These are phyloP conservation scores for Pogostemon cablin DNA, from an alignment of 257 asterid species.

Conservation along the genomic window DNA sequence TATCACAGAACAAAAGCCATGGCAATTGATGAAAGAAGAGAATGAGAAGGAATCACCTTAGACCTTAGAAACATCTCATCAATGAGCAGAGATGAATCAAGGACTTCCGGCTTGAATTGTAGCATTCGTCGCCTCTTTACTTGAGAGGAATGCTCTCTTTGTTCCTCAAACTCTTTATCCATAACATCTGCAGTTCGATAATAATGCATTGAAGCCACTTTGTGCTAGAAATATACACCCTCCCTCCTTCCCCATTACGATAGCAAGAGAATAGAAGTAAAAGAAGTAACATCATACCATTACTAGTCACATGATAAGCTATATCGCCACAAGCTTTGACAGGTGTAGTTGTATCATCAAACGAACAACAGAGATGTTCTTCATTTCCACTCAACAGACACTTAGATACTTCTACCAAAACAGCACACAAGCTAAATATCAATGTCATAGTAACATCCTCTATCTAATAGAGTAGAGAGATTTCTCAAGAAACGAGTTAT, in stretches of 20 bases:
- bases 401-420: slow-evolving; percentile 52
- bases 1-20: background rate
- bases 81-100: slow-evolving; percentile 48
- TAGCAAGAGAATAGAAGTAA: slow-evolving; percentile 10
- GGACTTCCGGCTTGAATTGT: slow-evolving; percentile 68
- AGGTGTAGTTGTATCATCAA: slow-evolving; percentile 72
- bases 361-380: slow-evolving; percentile 45
- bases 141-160: slow-evolving; percentile 58
- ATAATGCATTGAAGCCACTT: slow-evolving; percentile 15
- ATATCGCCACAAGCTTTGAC: slow-evolving; percentile 79
- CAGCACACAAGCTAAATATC: slow-evolving; percentile 28
- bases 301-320: slow-evolving; percentile 46
- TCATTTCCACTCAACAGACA: slow-evolving; percentile 50
- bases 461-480: background rate
- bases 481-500: background rate
- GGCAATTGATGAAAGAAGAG: slow-evolving; percentile 6
- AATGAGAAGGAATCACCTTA: slow-evolving; percentile 47
- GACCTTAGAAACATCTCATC: slow-evolving; percentile 69
- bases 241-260: too few species aligned
- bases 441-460: slow-evolving; percentile 21
- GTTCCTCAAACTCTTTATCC: slow-evolving; percentile 49
- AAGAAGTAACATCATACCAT: slow-evolving; percentile 41
- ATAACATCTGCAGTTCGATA: slow-evolving; percentile 50
- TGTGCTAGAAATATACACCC: background rate
- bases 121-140: slow-evolving; percentile 84